These are phyloP conservation scores for Solanum hybrid DNA, from an alignment of 305 asterid species.

Conservation along the genomic window DNA sequence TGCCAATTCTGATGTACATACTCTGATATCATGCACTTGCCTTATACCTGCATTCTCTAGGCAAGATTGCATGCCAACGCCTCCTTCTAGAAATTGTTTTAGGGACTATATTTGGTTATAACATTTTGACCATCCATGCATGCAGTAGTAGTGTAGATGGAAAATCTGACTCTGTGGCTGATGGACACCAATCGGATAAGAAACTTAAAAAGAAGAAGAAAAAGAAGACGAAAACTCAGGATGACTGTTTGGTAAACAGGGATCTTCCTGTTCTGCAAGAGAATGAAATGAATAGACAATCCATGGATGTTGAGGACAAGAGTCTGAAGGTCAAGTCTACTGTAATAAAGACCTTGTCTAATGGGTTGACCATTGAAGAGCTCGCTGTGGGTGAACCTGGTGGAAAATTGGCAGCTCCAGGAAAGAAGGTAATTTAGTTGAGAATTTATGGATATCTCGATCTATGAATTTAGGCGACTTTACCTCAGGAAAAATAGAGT, in stretches of 20 bases:
- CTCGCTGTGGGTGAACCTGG: conserved; percentile 44
- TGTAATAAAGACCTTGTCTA: conserved; percentile 42
- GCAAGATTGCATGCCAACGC: background rate
- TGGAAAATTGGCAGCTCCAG: conserved; percentile 59
- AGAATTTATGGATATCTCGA: background rate
- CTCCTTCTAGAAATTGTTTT: background rate
- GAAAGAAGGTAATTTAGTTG: conserved; percentile 44
- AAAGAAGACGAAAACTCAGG: conserved; percentile 28
- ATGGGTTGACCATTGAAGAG: conserved; percentile 69
- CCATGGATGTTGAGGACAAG: conserved; percentile 18
- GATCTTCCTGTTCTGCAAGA: conserved; percentile 15
- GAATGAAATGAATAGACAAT: conserved; percentile 17
- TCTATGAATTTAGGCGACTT: background rate
- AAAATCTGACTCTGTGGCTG: conserved; percentile 23
- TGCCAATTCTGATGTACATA: background rate
- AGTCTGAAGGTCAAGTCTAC: conserved; percentile 12
- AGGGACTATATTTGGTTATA: background rate
- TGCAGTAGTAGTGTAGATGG: conserved; percentile 25
- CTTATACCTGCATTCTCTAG: background rate
- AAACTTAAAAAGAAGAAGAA: conserved; percentile 42
- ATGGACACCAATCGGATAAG: conserved; percentile 27
- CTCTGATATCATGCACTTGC: background rate
- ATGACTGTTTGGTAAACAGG: conserved; percentile 8
- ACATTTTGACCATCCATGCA: background rate
- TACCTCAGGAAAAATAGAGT: background rate